Conservation (phyloP, 371 early-diverging fungal genomes). For the Massospora cicadina region DNA sequence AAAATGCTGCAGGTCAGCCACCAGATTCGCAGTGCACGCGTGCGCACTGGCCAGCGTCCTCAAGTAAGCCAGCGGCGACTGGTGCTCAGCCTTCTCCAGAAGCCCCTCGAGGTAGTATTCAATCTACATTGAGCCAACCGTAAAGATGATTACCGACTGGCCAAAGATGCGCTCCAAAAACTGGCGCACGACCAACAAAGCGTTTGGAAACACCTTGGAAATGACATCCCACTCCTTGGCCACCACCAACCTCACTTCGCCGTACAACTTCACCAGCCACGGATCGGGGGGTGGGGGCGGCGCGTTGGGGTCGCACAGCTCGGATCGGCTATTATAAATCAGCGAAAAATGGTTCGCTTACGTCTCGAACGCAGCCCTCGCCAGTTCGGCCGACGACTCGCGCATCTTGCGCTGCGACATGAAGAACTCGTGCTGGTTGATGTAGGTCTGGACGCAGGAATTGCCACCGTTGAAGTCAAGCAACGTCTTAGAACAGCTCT, state of each 20-base stretch:
- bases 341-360: background rate
- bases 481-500: slow-evolving; percentile 69
- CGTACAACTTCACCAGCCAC: slow-evolving; percentile 54
- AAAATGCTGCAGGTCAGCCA: slow-evolving; percentile 42
- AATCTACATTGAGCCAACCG: slow-evolving; percentile 25
- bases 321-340: slow-evolving; percentile 15
- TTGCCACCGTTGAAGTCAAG: slow-evolving; percentile 90
- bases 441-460: slow-evolving; percentile 81
- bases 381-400: slow-evolving; percentile 17
- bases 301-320: slow-evolving; percentile 26
- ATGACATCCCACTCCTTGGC: slow-evolving; percentile 76
- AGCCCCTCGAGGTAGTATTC: slow-evolving; percentile 72
- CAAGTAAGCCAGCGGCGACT: slow-evolving; percentile 59
- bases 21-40: slow-evolving; percentile 48
- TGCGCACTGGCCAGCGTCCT: slow-evolving; percentile 58
- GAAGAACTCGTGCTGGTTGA: slow-evolving; percentile 93
- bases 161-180: slow-evolving; percentile 89
- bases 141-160: slow-evolving; percentile 50
- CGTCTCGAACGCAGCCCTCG: slow-evolving; percentile 2
- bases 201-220: slow-evolving; percentile 82
- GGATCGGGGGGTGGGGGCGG: slow-evolving; percentile 57
- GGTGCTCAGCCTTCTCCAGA: slow-evolving; percentile 41
- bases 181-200: slow-evolving; percentile 73
- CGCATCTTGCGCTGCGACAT: slow-evolving; percentile 56
- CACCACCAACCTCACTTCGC: slow-evolving; percentile 62